A percentile compares a stretch with the other conserved stretches of the same genome.
Evolutionary conservation across 2,329 filamentous ascomycete species (phyloP).

Genomic region (Aspergillus chevalieri): DNA sequence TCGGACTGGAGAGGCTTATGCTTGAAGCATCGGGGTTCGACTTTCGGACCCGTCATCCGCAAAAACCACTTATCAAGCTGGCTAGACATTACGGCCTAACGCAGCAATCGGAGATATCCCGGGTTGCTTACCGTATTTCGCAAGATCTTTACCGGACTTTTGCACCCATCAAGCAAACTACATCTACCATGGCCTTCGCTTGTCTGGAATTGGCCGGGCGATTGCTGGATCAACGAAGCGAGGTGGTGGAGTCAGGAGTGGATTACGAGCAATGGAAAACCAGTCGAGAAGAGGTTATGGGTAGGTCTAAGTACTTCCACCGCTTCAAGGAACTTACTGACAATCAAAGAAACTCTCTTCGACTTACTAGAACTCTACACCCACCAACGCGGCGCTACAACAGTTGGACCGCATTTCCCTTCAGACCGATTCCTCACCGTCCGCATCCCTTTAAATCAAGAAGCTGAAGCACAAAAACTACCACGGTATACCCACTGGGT

Average conservation of each 20-base stretch:
- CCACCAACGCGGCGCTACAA: constrained; percentile 68
- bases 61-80: constrained; percentile 78
- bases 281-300: constrained; percentile 43
- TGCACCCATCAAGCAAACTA: constrained; percentile 81
- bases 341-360: constrained; percentile 65
- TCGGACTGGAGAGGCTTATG: constrained; percentile 85
- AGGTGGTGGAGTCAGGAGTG: constrained; percentile 42
- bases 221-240: constrained; percentile 54
- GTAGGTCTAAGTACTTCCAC: constrained; percentile 21
- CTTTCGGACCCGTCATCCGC: constrained; percentile 81
- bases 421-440: constrained; percentile 76
- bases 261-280: constrained; percentile 48
- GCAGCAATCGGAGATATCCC: constrained; percentile 51
- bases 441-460: constrained; percentile 79
- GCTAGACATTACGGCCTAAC: constrained; percentile 54
- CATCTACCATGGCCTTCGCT: constrained; percentile 76
- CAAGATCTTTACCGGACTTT: constrained; percentile 92
- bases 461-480: constrained; percentile 59
- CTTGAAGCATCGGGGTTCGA: constrained; percentile 91
- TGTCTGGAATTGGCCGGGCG: constrained; percentile 74
- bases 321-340: constrained; percentile 15
- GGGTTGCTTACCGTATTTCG: constrained; percentile 71
- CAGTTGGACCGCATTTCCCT: constrained; percentile 65
- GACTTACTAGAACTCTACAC: constrained; percentile 91
- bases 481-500: constrained; percentile 58